Conservation (phyloP, 2,329 filamentous ascomycete species). For the Xylariales sp. region DNA sequence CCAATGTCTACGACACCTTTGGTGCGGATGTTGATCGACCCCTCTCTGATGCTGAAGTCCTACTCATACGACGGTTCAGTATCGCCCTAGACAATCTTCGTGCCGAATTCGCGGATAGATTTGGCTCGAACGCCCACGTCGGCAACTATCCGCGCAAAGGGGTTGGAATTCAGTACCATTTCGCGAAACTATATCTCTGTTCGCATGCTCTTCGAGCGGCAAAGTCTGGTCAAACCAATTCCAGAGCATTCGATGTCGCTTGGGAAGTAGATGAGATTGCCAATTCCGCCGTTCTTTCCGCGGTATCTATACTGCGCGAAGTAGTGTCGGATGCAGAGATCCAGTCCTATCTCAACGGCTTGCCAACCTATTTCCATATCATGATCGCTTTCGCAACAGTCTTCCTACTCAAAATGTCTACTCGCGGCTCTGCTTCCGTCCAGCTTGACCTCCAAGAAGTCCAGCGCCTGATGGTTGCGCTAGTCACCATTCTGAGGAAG, state of each 20-base stretch:
- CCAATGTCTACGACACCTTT: slow-evolving; percentile 13
- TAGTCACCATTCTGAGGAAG: slow-evolving; percentile 8
- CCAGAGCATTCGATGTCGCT: slow-evolving; percentile 5
- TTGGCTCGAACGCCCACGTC: slow-evolving; percentile 20
- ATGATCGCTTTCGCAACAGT: slow-evolving; percentile 26
- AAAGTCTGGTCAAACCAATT: background rate
- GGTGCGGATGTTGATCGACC: slow-evolving; percentile 11
- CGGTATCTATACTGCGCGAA: slow-evolving; percentile 19
- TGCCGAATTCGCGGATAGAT: slow-evolving; percentile 19
- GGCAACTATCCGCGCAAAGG: slow-evolving; percentile 29
- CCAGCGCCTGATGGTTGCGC: slow-evolving; percentile 6
- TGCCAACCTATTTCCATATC: slow-evolving; percentile 24
- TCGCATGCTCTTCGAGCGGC: slow-evolving; percentile 26
- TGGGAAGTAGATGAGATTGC: slow-evolving; percentile 21
- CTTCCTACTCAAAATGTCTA: slow-evolving; percentile 20
- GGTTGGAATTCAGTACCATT: slow-evolving; percentile 27
- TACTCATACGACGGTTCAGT: slow-evolving; percentile 16
- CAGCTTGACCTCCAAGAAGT: slow-evolving; percentile 20
- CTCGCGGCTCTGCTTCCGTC: slow-evolving; percentile 12
- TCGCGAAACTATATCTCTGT: slow-evolving; percentile 29
- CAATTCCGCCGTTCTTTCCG: slow-evolving; percentile 20
- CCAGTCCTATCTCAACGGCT: slow-evolving; percentile 19
- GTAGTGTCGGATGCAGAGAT: slow-evolving; percentile 19
- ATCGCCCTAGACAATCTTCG: slow-evolving; percentile 18
- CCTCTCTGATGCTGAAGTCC: slow-evolving; percentile 13